Percentiles rank a stretch among this genome's conserved stretches.
phyloP scores from a whole-genome alignment of 176 grass and related monocot species.

The Poa annua region DNA sequence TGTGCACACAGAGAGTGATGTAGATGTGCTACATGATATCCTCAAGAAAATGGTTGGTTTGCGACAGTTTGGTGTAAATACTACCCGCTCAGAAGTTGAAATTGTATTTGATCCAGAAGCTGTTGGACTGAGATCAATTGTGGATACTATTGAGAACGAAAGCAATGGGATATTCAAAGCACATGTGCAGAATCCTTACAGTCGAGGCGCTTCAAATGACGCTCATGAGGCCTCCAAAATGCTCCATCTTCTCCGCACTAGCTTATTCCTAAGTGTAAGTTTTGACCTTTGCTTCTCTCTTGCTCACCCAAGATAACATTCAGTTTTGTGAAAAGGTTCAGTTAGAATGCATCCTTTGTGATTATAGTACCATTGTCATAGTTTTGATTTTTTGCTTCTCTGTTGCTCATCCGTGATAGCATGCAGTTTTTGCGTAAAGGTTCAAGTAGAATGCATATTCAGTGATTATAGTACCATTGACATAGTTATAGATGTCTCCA shows the following conservation, averaged over 20 bases:
- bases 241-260: slow-evolving; percentile 80
- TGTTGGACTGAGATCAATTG: slow-evolving; percentile 74
- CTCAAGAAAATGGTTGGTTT: slow-evolving; percentile 67
- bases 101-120: slow-evolving; percentile 84
- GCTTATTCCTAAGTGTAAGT: slow-evolving; percentile 93
- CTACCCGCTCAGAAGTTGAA: slow-evolving; percentile 61
- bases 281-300: slow-evolving; percentile 27
- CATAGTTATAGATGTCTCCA: not conserved
- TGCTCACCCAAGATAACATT: not conserved
- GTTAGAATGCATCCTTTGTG: slow-evolving; percentile 14
- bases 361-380: not conserved
- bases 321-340: not conserved
- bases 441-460: slow-evolving; percentile 13
- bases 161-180: slow-evolving; percentile 73
- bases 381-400: slow-evolving; percentile 25
- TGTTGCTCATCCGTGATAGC: not conserved
- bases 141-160: slow-evolving; percentile 71
- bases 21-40: slow-evolving; percentile 54
- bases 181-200: slow-evolving; percentile 81
- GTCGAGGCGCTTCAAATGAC: slow-evolving; percentile 71
- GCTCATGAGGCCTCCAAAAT: slow-evolving; percentile 90
- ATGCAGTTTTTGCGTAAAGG: not conserved
- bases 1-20: slow-evolving; percentile 57
- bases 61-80: slow-evolving; percentile 64
- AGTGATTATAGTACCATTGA: not conserved